Evolutionary conservation across 2,329 filamentous ascomycete species (phyloP), one percentile per base, ranked within the genome.

Genomic region (Spiromastix sp.): DNA sequence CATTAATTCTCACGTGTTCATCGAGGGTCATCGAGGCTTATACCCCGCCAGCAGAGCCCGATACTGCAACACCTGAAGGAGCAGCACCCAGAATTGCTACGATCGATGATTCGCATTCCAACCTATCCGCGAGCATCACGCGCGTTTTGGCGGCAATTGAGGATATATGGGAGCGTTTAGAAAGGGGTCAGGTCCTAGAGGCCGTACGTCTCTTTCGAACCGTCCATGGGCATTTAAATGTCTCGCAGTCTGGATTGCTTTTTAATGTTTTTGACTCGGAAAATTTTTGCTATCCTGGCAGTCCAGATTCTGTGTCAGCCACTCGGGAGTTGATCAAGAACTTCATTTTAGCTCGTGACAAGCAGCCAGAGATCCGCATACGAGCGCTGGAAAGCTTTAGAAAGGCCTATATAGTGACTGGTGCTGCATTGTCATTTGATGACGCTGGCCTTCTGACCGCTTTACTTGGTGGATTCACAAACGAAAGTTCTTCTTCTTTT

Each of bases 321-420:
- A 54, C 52, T 19, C 54, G 49, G 35, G 51, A 49, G 18, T 40
- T 63, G 11, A 53, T 61, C 36, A 44, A 50, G 25, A 54, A 49
- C 22, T 63, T 63, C 32, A 48, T 63, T 40, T 52, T 51, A 13
- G 46, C 51, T 35, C 57, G 49, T n/a, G 50, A 50, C 9, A 60
- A 63, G 39, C 41, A 54, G 21, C 52, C 57, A 4, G 59, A 61
- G 27, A 50, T 60, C 32, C 60, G 61, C 20, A 56, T 61, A 5
- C 37, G 56, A 8, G 60, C 60, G 25, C 44, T 64, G 26, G 55
- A 58, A 19, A 55, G 52, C 2, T 39, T 63, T 11, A 59, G 59
- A 43, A 57, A 62, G n/a, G 54, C 59, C 11, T 56, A 62, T 34
- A 41, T 44, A 8, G 54, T 41, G 13, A 43, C 52, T 20, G 54